Conservation (phyloP, 768 basidiomycete species). For the Leccinum ochraceum region DNA sequence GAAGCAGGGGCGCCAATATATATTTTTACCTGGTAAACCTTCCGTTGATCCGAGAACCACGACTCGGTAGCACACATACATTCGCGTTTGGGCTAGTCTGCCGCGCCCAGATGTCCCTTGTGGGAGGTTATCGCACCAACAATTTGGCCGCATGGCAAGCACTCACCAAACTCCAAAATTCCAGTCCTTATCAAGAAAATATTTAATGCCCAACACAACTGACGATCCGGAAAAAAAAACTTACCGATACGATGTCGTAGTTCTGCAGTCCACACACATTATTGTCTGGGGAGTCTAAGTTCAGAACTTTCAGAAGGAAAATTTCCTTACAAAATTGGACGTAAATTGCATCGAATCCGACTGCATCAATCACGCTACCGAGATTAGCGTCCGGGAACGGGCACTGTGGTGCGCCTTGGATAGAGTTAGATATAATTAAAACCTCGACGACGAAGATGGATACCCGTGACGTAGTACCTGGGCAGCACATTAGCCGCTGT, state of each 20-base stretch:
- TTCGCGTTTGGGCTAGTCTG: conserved; percentile 42
- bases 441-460: neutral
- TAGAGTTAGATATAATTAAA: neutral
- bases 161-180: conserved; percentile 37
- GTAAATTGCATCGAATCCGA: conserved; percentile 70
- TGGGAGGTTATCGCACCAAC: conserved; percentile 11
- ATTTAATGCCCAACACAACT: neutral
- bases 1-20: conserved; percentile 46
- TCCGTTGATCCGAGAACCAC: conserved; percentile 1
- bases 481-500: conserved; percentile 2
- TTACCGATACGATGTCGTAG: conserved; percentile 54
- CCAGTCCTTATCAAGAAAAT: conserved; percentile 43
- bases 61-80: conserved; percentile 24
- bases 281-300: conserved; percentile 36
- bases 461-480: conserved; percentile 64
- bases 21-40: conserved; percentile 35
- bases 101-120: conserved; percentile 48
- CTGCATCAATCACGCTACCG: conserved; percentile 57
- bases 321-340: conserved; percentile 57
- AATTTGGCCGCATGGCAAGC: neutral
- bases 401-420: conserved; percentile 43
- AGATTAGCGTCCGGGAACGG: conserved; percentile 69
- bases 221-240: conserved; percentile 18
- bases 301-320: neutral
- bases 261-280: conserved; percentile 46